A percentile compares a stretch with the other conserved stretches of the same genome.
Conservation (phyloP, 1,284 basidiomycete species). For the Cryptococcus sp. region DNA sequence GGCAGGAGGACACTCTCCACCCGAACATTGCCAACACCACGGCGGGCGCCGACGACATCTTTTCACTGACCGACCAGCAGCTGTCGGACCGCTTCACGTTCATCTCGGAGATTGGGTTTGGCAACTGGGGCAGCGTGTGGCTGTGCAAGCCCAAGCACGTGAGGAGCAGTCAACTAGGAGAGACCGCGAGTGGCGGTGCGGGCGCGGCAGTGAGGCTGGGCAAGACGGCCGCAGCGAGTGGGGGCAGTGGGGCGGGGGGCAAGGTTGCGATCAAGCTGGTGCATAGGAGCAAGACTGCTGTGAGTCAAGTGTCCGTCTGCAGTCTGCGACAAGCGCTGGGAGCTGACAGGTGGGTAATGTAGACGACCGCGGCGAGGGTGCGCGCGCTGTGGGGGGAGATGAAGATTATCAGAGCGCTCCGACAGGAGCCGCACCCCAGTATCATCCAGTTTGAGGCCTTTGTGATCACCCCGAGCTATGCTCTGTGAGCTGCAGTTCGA, state of each 20-base stretch:
- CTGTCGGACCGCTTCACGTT: constrained; percentile 40
- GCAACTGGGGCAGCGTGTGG: constrained; percentile 51
- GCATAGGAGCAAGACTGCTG: constrained; percentile 66
- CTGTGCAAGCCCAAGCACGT: constrained; percentile 27
- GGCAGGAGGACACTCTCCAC: constrained; percentile 1
- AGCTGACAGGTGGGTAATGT: not conserved
- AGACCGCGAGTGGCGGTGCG: not conserved
- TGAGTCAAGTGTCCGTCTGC: constrained; percentile 17
- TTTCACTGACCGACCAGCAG: constrained; percentile 39
- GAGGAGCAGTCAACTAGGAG: not conserved
- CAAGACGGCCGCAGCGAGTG: constrained; percentile 21
- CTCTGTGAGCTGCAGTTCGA: constrained; percentile 60
- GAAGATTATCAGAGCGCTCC: constrained; percentile 81
- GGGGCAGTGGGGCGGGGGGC: constrained; percentile 34
- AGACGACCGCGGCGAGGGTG: constrained; percentile 77
- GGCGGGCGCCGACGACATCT: constrained; percentile 20
- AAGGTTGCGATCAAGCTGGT: constrained; percentile 87
- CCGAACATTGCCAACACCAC: constrained; percentile 7
- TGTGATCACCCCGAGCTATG: constrained; percentile 84
- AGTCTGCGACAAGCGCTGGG: not conserved
- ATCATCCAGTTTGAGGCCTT: constrained; percentile 89
- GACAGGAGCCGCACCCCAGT: constrained; percentile 77
- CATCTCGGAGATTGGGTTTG: constrained; percentile 43
- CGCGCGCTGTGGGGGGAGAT: constrained; percentile 90
- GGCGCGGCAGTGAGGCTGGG: constrained; percentile 21